Evolutionary conservation across 805 yeast genomes (phyloP).

Genomic region (Cyberlindnera samutprakarnensis): DNA sequence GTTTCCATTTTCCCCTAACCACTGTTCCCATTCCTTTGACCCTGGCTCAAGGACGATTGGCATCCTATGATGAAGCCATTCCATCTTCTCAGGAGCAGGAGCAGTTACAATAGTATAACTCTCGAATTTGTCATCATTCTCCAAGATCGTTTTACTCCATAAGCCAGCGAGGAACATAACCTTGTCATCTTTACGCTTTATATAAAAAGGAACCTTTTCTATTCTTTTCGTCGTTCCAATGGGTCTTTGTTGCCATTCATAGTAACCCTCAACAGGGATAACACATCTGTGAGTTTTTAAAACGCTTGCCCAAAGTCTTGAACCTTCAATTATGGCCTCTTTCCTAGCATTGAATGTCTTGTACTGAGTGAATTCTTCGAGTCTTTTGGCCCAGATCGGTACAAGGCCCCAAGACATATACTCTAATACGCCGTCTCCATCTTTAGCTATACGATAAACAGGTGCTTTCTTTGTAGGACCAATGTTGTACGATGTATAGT

Average conservation of each 20-base stretch:
- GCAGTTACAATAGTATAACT: constrained; percentile 73
- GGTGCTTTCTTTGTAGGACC: constrained; percentile 52
- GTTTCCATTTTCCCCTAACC: constrained; percentile 44
- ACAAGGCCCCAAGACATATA: constrained; percentile 78
- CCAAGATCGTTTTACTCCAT: constrained; percentile 23
- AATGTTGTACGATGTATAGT: constrained; percentile 36
- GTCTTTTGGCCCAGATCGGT: constrained; percentile 54
- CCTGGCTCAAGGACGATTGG: constrained; percentile 65
- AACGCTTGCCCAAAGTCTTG: constrained; percentile 47
- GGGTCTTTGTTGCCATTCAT: constrained; percentile 55
- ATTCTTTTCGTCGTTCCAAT: constrained; percentile 23
- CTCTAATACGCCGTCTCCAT: constrained; percentile 23
- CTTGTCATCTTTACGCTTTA: constrained; percentile 43
- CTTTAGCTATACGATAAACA: constrained; percentile 20
- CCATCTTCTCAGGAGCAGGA: constrained; percentile 50
- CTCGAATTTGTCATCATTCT: constrained; percentile 23
- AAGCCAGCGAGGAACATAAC: constrained; percentile 64
- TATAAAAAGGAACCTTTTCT: constrained; percentile 56
- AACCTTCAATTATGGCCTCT: constrained; percentile 46
- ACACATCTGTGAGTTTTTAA: constrained; percentile 54
- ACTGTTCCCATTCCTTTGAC: constrained; percentile 46
- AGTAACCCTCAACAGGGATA: constrained; percentile 77
- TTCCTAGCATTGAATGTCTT: constrained; percentile 68
- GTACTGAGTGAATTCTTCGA: constrained; percentile 28
- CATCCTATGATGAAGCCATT: constrained; percentile 72